Evolutionary conservation across 352 stramenopile genomes (phyloP).

Genomic region (Thraustochytrium sp.): DNA sequence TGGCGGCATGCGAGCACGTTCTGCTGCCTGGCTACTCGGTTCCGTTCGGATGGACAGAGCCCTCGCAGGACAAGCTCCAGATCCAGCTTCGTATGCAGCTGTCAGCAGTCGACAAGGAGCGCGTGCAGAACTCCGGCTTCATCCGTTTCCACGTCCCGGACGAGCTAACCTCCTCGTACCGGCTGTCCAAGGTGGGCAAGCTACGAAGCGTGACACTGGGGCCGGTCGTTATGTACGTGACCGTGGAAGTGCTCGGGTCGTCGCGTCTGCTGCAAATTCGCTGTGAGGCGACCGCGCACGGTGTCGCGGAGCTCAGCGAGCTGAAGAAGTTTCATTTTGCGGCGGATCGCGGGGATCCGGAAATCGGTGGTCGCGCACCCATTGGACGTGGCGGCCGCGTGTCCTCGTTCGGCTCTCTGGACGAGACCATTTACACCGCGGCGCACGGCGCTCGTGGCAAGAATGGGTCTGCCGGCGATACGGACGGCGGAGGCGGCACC

Average conservation of each 20-base stretch:
- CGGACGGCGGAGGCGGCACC: too few species aligned
- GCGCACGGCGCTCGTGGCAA: neutral
- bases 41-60: constrained; percentile 10
- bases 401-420: neutral
- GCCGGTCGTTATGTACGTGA: neutral
- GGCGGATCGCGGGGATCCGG: too few species aligned
- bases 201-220: neutral
- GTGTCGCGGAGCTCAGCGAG: neutral
- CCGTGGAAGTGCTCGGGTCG: neutral
- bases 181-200: constrained; percentile 24
- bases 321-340: neutral
- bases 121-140: neutral
- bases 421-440: neutral
- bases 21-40: neutral
- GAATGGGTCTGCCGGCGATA: too few species aligned
- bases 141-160: neutral
- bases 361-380: too few species aligned
- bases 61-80: neutral
- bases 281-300: neutral
- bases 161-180: neutral
- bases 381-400: neutral
- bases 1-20: neutral
- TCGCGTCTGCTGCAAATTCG: neutral
- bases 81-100: neutral
- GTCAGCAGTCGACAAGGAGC: neutral